Percentiles rank a stretch among this genome's conserved stretches.
phyloP scores from a whole-genome alignment of 2,329 filamentous ascomycete species.

The Phialophora tarda region DNA sequence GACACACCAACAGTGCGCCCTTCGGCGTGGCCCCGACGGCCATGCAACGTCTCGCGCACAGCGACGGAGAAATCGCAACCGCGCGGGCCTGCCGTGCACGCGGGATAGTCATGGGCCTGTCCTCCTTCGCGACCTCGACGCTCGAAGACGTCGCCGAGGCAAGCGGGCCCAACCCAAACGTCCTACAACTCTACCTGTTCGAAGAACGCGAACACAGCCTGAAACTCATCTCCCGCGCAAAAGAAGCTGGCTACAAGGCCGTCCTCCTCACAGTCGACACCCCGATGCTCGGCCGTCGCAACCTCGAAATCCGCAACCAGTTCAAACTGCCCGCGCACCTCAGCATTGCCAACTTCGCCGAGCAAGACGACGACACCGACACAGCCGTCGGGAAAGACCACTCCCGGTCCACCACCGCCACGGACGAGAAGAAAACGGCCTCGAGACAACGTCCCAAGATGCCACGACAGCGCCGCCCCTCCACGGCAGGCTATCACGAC shows the following conservation, averaged over 20 bases:
- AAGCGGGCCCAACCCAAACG: conserved; percentile 43
- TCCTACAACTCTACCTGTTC: conserved; percentile 59
- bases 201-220: conserved; percentile 51
- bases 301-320: conserved; percentile 38
- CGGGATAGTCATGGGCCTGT: conserved; percentile 53
- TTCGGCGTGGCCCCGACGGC: conserved; percentile 54
- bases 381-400: conserved; percentile 37
- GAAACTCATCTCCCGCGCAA: conserved; percentile 48
- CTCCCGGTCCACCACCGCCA: conserved; percentile 10
- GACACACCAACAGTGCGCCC: conserved; percentile 28
- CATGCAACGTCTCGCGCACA: conserved; percentile 57
- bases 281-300: conserved; percentile 55
- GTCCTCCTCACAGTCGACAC: conserved; percentile 60
- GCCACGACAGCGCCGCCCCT: conserved; percentile 14
- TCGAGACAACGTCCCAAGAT: conserved; percentile 15
- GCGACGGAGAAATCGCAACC: conserved; percentile 56
- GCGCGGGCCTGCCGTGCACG: conserved; percentile 50
- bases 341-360: conserved; percentile 40
- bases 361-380: conserved; percentile 58
- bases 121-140: conserved; percentile 49
- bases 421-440: conserved; percentile 16
- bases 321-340: conserved; percentile 37
- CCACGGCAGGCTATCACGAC: conserved; percentile 28
- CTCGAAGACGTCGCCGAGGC: conserved; percentile 53
- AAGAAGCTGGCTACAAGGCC: conserved; percentile 56